These are phyloP conservation scores for Hanseniaspora jakobsenii DNA, from an alignment of 805 yeast species.

Conservation along the genomic window DNA sequence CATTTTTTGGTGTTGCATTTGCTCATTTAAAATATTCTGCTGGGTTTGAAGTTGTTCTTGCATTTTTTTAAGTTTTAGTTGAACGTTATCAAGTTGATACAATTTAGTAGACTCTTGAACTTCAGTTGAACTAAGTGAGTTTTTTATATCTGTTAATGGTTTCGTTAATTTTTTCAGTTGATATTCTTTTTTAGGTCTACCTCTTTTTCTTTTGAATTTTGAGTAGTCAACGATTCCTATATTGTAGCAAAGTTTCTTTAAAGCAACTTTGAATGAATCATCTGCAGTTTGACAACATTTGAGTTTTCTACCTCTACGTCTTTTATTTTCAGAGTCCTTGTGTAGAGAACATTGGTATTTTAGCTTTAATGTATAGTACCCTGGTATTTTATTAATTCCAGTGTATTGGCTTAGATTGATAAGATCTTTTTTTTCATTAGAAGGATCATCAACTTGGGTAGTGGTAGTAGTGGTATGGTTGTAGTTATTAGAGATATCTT, in stretches of 20 bases:
- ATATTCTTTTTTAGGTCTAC: slow-evolving; percentile 14
- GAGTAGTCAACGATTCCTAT: slow-evolving; percentile 11
- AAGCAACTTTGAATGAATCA: slow-evolving; percentile 11
- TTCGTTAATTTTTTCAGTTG: too few relatives aligned
- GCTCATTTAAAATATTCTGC: slow-evolving; percentile 5
- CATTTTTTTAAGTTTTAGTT: slow-evolving; percentile 4
- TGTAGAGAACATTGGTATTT: slow-evolving; percentile 8
- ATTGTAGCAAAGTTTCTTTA: slow-evolving; percentile 8
- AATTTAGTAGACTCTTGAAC: neutral
- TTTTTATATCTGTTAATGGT: too few relatives aligned
- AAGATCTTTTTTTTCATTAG: neutral
- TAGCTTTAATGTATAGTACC: neutral
- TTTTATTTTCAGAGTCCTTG: slow-evolving; percentile 1
- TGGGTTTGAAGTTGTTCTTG: slow-evolving; percentile 9
- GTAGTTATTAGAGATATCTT: too few relatives aligned
- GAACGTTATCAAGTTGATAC: neutral
- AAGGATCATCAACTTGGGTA: too few relatives aligned
- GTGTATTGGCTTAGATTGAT: neutral
- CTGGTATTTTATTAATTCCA: slow-evolving; percentile 9
- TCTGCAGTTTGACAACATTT: slow-evolving; percentile 14
- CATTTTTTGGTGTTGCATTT: slow-evolving; percentile 1
- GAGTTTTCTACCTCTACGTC: slow-evolving; percentile 13
- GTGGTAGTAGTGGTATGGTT: neutral
- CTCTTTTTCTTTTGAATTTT: slow-evolving; percentile 12
- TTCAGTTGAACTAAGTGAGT: too few relatives aligned